Base-by-base conservation (phyloP, 768 basidiomycete genomes). In the Lentinula detonsa region DNA sequence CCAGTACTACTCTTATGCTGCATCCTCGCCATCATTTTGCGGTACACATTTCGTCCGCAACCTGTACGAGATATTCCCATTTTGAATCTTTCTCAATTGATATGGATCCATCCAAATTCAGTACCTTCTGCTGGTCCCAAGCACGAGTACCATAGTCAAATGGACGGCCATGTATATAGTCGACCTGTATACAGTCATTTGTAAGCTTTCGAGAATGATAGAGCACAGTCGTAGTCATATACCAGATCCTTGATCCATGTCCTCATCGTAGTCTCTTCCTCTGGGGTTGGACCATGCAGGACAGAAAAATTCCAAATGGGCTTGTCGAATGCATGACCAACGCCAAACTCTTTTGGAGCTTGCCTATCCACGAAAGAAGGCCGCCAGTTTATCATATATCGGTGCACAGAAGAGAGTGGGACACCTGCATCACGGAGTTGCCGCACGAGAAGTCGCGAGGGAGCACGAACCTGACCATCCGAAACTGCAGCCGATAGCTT, bases 231-330 rank as follows among this genome's bases (percentile, higher is more conserved):
- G 5, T 23, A 28, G 28, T 28, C 28, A 28, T 39, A 21, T 34
- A 54, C 53, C 60, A 61, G 33, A 57, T 56, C 60, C 42, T 57
- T 48, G 18, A 61, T 61, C 60, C 60, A 61, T 21, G 34, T 34
- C 40, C 37, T 54, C 60, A 61, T 61, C 21, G 45, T 43, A n/a
- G 2, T 18, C 45, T 61, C 60, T 52, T 61, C 60, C 8, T 61
- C 60, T 46, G 60, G 42, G 7, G 60, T 61, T 37, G 60, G 60
- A 21, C 60, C 60, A 23, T 61, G 60, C 42, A 55, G 21, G 31
- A 61, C 23, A 16, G 60, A 61, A 34, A 46, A 61, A 54, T 61
- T 61, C 60, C 60, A 61, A 4, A 61, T 54, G 35, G 60, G 60
- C 40, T 61, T 61, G 43, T 61, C 60, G 15, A 46, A 56, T 16